Conservation (phyloP, 2,329 filamentous ascomycete species). For the Sporothrix dimorphospora region DNA sequence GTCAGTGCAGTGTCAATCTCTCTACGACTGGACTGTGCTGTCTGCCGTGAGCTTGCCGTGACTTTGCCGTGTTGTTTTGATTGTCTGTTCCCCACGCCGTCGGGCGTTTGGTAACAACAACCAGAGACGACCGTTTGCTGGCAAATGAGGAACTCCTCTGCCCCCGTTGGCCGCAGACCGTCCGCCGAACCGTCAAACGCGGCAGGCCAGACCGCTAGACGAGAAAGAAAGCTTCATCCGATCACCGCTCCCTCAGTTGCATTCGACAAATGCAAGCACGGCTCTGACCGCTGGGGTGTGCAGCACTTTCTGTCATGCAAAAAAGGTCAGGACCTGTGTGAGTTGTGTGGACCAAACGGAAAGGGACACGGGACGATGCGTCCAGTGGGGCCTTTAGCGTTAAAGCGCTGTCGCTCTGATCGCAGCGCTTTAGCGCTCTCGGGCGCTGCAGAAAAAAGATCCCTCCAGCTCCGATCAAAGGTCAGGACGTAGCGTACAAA, state of each 20-base stretch:
- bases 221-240: not conserved
- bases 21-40: no score
- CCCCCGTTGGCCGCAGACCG: no score
- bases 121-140: not conserved
- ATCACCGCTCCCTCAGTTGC: not conserved
- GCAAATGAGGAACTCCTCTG: not conserved
- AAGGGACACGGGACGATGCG: constrained; percentile 23
- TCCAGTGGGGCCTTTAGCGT: constrained; percentile 16
- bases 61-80: not conserved
- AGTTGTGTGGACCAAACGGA: constrained; percentile 1
- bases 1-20: not conserved
- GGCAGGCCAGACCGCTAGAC: not conserved
- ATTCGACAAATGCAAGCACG: not conserved
- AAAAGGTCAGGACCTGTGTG: not conserved
- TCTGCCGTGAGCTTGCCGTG: not conserved
- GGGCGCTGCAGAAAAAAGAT: not conserved
- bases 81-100: not conserved
- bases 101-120: not conserved
- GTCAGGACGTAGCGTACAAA: not conserved
- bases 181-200: no score
- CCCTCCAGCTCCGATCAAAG: not conserved
- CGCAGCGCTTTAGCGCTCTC: not conserved
- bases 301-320: not conserved
- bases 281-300: constrained; percentile 10
- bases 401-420: not conserved